phyloP scores from a whole-genome alignment of 208 protist species.

The Wallacemonas sp. region DNA sequence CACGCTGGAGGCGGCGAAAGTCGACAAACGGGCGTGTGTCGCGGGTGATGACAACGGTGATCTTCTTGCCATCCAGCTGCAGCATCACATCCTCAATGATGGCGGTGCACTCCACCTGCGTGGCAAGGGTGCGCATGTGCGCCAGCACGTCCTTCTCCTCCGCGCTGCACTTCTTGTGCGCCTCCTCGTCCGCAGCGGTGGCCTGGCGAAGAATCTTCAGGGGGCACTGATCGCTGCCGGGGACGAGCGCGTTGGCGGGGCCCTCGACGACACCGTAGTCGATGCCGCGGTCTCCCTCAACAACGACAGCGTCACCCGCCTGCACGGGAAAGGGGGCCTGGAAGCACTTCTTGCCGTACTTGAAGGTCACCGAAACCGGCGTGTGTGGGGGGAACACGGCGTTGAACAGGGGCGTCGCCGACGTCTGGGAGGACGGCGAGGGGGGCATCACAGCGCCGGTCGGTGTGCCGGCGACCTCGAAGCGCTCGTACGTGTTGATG shows the following conservation, averaged over 20 bases:
- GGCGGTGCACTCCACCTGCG: conserved; percentile 44
- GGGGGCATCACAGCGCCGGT: background rate
- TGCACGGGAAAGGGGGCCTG: conserved; percentile 31
- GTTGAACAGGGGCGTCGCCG: background rate
- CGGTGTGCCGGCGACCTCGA: background rate
- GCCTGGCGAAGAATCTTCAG: conserved; percentile 36
- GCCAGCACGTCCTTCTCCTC: conserved; percentile 57
- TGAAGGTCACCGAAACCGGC: conserved; percentile 56
- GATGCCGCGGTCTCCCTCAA: conserved; percentile 77
- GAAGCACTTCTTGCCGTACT: conserved; percentile 72
- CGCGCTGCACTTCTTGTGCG: conserved; percentile 31
- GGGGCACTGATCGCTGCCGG: conserved; percentile 3
- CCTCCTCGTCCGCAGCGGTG: conserved; percentile 37
- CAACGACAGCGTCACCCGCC: conserved; percentile 51
- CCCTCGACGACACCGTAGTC: conserved; percentile 65
- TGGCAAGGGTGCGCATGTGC: conserved; percentile 49
- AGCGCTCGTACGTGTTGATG: conserved; percentile 1
- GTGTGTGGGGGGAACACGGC: conserved; percentile 25
- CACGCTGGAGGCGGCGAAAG: conserved; percentile 79
- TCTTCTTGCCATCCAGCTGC: conserved; percentile 79
- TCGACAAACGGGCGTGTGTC: conserved; percentile 57
- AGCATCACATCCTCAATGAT: conserved; percentile 72
- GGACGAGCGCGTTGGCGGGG: conserved; percentile 17
- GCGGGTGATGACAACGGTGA: conserved; percentile 74
- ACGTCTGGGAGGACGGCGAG: conserved; percentile 10